Base-by-base conservation (phyloP, 305 asterid species). In the Petunia hybrid region DNA sequence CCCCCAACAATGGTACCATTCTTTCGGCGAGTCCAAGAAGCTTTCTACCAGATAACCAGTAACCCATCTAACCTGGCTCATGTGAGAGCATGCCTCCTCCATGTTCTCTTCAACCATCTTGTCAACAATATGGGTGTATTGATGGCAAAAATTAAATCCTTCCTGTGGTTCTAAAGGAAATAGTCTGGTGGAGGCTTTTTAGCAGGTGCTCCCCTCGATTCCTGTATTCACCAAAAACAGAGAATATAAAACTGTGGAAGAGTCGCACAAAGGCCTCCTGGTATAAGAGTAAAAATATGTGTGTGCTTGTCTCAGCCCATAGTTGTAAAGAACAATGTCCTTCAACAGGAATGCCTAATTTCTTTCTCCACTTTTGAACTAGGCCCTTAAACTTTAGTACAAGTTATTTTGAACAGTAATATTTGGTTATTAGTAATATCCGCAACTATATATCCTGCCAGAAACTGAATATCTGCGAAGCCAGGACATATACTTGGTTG, bases 101-200 rank as follows among this genome's bases (percentile, higher is more conserved):
- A 5, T 73, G 46, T 14, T 35, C 78, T 73, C 78, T 51, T 12
- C 46, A 51, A 36, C 78, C 78, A 73, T 73, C 38, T 73, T 51
- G 14, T 73, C 14, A 1, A 73, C 62, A 51, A 38, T 73, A 12
- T 36, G 78, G 63, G 46, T 73, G 13, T 73, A 73, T 36, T 41
- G 53, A 45, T 16, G 74, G 77, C 53, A 81, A 70, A 81, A 45
- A 42, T 31, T 78, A 53, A 42, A 57, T 76, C 68, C 69, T 36
- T 61, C 40, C 5, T 46, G 59, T 82, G 60, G 31, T 59, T 70
- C 87, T 88, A 96, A 65, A 96, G 90, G 89, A 96, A 96, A 92
- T 94, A 96, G 88, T 96, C 98, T 2, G 98, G 98, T 35, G 97
- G 94, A 42, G 98, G 92, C 80, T 85, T 96, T 83, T 89, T 94